Conservation (phyloP, 2,329 filamentous ascomycete species). For the Pseudogymnoascus pannorum region DNA sequence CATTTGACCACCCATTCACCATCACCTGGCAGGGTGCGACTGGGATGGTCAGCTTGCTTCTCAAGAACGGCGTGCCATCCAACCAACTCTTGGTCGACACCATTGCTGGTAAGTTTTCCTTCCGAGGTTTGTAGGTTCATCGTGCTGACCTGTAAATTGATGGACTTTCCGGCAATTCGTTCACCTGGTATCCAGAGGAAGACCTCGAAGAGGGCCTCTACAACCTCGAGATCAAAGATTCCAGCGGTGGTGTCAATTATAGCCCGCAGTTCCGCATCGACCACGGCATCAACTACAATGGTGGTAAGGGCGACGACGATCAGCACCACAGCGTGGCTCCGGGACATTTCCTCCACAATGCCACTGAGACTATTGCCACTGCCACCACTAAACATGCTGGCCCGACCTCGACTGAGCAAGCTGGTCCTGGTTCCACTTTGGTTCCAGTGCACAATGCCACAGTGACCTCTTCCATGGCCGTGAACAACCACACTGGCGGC, state of each 20-base stretch:
- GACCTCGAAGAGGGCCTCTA: conserved; percentile 16
- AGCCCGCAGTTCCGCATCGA: conserved; percentile 22
- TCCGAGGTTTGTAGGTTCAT: background rate
- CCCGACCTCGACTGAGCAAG: background rate
- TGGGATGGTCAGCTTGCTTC: conserved; percentile 23
- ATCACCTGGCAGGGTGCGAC: conserved; percentile 23
- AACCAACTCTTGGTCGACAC: conserved; percentile 20
- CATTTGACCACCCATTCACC: conserved; percentile 19
- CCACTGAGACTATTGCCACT: background rate
- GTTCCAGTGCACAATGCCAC: background rate
- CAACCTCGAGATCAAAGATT: conserved; percentile 24
- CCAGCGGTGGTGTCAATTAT: conserved; percentile 20
- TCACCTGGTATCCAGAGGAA: conserved; percentile 18
- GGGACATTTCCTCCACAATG: background rate
- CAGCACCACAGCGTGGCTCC: background rate
- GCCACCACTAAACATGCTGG: background rate
- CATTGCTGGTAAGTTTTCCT: conserved; percentile 21
- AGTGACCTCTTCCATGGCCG: background rate
- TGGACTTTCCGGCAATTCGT: conserved; percentile 20
- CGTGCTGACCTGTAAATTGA: conserved; percentile 13
- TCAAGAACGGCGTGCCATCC: conserved; percentile 23
- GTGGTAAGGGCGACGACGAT: background rate
- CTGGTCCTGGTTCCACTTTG: background rate
- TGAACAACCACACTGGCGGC: background rate
- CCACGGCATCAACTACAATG: conserved; percentile 12